Conservation (phyloP, 106 monocot genomes). For the Dendrobium nobile region DNA sequence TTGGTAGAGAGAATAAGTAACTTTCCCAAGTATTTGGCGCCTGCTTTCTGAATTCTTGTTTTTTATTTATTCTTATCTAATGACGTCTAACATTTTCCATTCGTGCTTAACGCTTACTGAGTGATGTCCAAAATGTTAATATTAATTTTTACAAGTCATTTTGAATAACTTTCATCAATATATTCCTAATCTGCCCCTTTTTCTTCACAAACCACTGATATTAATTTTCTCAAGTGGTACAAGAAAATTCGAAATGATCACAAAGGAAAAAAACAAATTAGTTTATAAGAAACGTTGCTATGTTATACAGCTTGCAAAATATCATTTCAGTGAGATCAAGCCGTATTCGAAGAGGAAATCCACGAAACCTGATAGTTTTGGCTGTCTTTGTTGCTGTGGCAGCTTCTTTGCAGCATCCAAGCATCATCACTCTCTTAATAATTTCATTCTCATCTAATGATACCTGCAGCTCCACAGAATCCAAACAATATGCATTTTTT, state of each 20-base stretch:
- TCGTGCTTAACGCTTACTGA: too few species aligned
- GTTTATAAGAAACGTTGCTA: not conserved
- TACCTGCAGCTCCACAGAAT: not conserved
- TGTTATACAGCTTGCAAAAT: not conserved
- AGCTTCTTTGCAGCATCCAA: conserved; percentile 59
- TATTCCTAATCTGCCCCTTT: not conserved
- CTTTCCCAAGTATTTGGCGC: not conserved
- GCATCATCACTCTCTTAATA: conserved; percentile 29
- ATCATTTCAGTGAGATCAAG: not conserved
- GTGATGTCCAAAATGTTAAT: not conserved
- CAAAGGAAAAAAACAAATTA: not conserved
- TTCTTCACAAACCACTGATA: not conserved
- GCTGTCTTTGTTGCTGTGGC: conserved; percentile 49
- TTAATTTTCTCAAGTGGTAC: not conserved
- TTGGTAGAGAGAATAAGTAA: not conserved
- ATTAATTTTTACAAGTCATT: not conserved
- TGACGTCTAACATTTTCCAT: not conserved
- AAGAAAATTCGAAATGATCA: not conserved
- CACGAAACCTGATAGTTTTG: conserved; percentile 64
- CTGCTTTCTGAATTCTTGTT: not conserved
- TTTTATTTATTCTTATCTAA: not conserved
- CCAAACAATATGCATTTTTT: not conserved
- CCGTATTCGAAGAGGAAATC: not conserved
- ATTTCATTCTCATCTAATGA: conserved; percentile 48
- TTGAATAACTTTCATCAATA: not conserved